Base-by-base conservation (phyloP, 768 basidiomycete genomes). In the Termitomyces sp. region DNA sequence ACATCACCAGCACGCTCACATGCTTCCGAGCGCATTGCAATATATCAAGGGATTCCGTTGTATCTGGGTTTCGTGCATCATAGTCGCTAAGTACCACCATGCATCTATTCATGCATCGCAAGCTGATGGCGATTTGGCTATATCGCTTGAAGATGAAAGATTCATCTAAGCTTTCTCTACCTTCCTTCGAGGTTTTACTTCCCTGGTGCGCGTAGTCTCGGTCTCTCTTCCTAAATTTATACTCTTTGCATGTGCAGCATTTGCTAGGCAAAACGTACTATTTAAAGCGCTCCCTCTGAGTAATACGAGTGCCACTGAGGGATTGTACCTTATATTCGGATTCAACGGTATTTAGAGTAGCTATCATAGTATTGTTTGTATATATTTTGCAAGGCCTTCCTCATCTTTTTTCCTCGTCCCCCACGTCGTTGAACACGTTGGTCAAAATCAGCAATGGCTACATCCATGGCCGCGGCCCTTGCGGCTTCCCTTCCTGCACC, bases 401-500 rank as follows among this genome's bases (percentile, higher is more conserved):
- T 1, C 56, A 41, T 50, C 55, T 60, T 66, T 66, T 62, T 63
- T 59, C 50, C 44, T 55, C 30, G 15, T 56, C 30, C 4, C 17
- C 10, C 10, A n/a, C 11, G 2, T 26, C 19, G 37, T 47, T 15
- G 38, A 17, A 51, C 28, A 38, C 43, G 17, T 51, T 6, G 33
- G 52, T 42, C 30, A 50, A 54, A 58, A 43, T 48, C 58, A 60
- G 73, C 68, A 66, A 86, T 87, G 84, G 81, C 86, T 61, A 80
- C 83, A 33, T 94, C 94, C 43, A 95, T 97, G 91, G 94, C 94
- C 50, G 92, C 92, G 68, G 85, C 93, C 46, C 79, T 96, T 28
- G 92, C 94, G 64, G 94, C 94, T 31, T 86, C 88, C 26, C 74
- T 89, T 30, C 89, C 91, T 47, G 78, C 83, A 61, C 83, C 86